These are phyloP conservation scores for Babesia microti DNA, from an alignment of 169 alveolate species.

Conservation along the genomic window DNA sequence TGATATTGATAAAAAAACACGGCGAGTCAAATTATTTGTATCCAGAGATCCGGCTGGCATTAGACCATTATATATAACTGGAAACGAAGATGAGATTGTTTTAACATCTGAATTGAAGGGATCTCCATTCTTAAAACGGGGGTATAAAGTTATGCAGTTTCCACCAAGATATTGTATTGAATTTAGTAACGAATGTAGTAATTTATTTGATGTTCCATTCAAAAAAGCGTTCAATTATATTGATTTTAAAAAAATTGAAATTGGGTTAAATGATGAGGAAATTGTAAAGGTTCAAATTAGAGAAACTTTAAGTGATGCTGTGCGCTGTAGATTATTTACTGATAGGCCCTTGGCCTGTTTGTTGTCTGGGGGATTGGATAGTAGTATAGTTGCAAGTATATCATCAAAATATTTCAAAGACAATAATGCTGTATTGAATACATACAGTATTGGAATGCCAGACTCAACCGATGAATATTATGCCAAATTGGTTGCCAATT, in stretches of 20 bases:
- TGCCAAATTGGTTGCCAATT: constrained; percentile 47
- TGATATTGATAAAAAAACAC: constrained; percentile 19
- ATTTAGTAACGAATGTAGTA: constrained; percentile 9
- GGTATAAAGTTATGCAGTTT: constrained; percentile 13
- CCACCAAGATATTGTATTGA: constrained; percentile 32
- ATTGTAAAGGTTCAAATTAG: no score
- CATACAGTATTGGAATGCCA: constrained; percentile 24
- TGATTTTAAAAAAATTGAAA: constrained; percentile 10
- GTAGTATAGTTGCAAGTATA: constrained; percentile 68
- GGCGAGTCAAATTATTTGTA: constrained; percentile 11
- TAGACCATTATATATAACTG: constrained; percentile 32
- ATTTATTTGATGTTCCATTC: constrained; percentile 17
- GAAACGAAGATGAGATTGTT: constrained; percentile 27
- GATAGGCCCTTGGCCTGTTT: constrained; percentile 79
- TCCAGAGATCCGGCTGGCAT: constrained; percentile 46
- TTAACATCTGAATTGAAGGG: constrained; percentile 42
- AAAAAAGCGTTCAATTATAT: constrained; percentile 17
- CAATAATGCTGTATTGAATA: constrained; percentile 3
- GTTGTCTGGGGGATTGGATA: constrained; percentile 77
- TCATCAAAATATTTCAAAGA: constrained; percentile 31
- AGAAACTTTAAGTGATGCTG: constrained; percentile 17
- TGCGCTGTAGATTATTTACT: constrained; percentile 43
- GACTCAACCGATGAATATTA: constrained; percentile 22
- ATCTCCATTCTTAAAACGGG: constrained; percentile 6
- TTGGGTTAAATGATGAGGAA: constrained; percentile 8